Conservation (phyloP, 805 yeast genomes). For the Myxozyma melibiosi region DNA sequence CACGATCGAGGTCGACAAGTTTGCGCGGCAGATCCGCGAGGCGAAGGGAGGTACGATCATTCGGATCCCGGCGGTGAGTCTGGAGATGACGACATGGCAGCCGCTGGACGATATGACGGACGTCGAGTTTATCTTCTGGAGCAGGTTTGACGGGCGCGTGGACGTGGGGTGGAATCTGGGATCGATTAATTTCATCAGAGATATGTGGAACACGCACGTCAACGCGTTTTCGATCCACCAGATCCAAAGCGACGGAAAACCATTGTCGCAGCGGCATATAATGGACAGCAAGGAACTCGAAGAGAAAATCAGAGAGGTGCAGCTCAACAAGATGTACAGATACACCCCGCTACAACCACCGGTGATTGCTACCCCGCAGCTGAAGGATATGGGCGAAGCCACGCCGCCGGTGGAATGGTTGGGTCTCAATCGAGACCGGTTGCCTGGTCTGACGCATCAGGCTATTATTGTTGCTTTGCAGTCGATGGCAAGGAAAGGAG, state of each 20-base stretch:
- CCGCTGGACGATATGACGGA: constrained; percentile 48
- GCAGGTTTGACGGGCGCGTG: constrained; percentile 85
- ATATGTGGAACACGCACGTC: constrained; percentile 88
- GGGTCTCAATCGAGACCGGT: constrained; percentile 82
- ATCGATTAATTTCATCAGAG: constrained; percentile 82
- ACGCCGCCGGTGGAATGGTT: constrained; percentile 99
- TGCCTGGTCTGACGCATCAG: constrained; percentile 88
- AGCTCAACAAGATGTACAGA: constrained; percentile 47
- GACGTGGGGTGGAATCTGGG: constrained; percentile 95
- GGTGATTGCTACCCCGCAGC: constrained; percentile 81
- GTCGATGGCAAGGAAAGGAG: constrained; percentile 70
- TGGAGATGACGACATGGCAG: constrained; percentile 78
- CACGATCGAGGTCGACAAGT: constrained; percentile 54
- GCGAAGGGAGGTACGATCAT: constrained; percentile 82
- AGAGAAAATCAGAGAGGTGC: constrained; percentile 52
- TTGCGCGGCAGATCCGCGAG: constrained; percentile 55
- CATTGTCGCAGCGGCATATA: constrained; percentile 34
- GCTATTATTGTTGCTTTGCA: constrained; percentile 73
- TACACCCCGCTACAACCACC: constrained; percentile 76
- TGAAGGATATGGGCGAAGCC: constrained; percentile 91
- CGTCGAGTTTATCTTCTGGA: constrained; percentile 67
- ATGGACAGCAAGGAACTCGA: constrained; percentile 44
- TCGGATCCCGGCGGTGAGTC: constrained; percentile 71
- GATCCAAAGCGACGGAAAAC: constrained; percentile 44
- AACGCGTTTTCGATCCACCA: constrained; percentile 68